Evolutionary conservation across 345 rosid species (phyloP), one percentile per base, ranked within the genome.

Genomic region (Populus deltoides): DNA sequence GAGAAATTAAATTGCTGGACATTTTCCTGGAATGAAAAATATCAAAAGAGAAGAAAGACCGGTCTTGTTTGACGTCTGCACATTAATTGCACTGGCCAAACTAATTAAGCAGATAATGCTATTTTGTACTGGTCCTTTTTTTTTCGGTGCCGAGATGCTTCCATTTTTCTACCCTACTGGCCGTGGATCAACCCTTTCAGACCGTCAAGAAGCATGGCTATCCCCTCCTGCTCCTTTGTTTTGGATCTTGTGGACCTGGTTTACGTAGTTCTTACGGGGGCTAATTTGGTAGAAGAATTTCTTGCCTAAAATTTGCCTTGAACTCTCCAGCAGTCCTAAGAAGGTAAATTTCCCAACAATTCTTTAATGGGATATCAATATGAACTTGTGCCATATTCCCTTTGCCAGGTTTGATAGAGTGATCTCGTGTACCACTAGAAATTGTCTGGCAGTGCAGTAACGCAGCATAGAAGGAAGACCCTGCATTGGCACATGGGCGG

Each of bases 401-500:
- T 51, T 70, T 12, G 74, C 9, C 41, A 49, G 43, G 61, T 17
- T 57, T 57, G 24, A 41, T 22, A 17, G 9, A 4, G 65, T 66
- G 15, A 76, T 25, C 20, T 62, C 4, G 57, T 6, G 7, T 7
- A 47, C 38, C 74, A 78, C 35, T 13, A 45, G n/a, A 53, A 79
- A 55, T 51, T 78, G 35, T 66, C 57, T 53, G 70, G 66, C 43
- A 8, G 59, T 68, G 55, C 13, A 70, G 15, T 22, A 65, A 29
- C n/a, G 5, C 49, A 71, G 45, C 45, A 70, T 39, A 61, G 22
- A 70, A 43, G 27, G 38, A 59, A 17, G 13, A 66, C 33, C 6
- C 24, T 2, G 27, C 55, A 1, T 24, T 11, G 49, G 33, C 85
- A 71, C 82, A 20, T 75, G 81, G 78, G 70, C 72, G 41, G 75